These are phyloP conservation scores for Cladosporium sphaerospermum DNA, from an alignment of 2,329 filamentous ascomycete species.

Conservation along the genomic window DNA sequence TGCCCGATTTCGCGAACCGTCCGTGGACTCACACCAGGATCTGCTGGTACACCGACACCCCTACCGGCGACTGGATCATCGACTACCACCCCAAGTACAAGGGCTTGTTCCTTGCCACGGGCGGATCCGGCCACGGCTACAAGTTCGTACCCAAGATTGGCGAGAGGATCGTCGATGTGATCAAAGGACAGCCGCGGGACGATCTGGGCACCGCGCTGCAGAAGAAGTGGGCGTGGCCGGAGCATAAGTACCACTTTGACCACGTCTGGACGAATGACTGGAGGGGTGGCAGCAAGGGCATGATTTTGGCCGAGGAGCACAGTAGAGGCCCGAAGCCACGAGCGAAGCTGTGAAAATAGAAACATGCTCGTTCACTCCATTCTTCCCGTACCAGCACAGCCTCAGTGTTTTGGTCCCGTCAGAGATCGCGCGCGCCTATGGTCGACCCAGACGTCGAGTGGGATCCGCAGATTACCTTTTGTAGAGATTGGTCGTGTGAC, in stretches of 20 bases:
- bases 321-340: conserved; percentile 15
- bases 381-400: too few relatives aligned
- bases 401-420: too few relatives aligned
- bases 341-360: conserved; percentile 1
- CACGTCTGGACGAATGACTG: conserved; percentile 34
- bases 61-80: conserved; percentile 50
- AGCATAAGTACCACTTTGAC: conserved; percentile 31
- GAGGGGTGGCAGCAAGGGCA: conserved; percentile 32
- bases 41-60: conserved; percentile 54
- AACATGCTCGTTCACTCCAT: too few relatives aligned
- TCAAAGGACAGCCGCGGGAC: conserved; percentile 37
- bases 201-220: conserved; percentile 44
- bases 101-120: conserved; percentile 54
- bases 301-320: conserved; percentile 33
- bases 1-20: conserved; percentile 31
- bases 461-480: too few relatives aligned
- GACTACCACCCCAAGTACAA: conserved; percentile 44
- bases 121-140: conserved; percentile 57
- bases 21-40: conserved; percentile 43
- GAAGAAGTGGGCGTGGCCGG: conserved; percentile 55
- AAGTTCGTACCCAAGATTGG: conserved; percentile 57
- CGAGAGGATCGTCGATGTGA: conserved; percentile 47
- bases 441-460: too few relatives aligned
- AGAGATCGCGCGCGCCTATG: too few relatives aligned
- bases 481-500: too few relatives aligned